phyloP scores from a whole-genome alignment of 2,329 filamentous ascomycete genomes.

The Teratosphaeria nubilosa region DNA sequence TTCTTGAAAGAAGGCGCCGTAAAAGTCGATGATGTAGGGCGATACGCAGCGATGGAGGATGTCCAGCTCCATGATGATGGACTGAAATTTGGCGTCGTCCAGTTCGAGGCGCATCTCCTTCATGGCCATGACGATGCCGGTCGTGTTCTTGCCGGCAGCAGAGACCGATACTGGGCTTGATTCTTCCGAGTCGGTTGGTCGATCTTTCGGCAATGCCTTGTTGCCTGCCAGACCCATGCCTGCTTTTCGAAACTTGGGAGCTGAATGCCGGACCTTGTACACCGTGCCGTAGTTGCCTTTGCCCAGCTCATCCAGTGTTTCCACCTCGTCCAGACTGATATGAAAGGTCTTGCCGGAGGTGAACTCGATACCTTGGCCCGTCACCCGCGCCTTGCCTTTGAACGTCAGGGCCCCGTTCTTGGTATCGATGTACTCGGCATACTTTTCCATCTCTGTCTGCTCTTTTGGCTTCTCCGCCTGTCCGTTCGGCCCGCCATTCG shows the following conservation, averaged over 20 bases:
- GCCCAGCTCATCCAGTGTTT: conserved; percentile 83
- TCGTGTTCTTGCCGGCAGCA: conserved; percentile 34
- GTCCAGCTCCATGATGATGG: conserved; percentile 95
- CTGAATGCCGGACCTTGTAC: conserved; percentile 85
- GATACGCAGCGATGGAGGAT: conserved; percentile 91
- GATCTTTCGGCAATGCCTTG: conserved; percentile 30
- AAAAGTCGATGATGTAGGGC: conserved; percentile 97
- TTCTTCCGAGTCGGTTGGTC: conserved; percentile 22
- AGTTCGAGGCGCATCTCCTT: conserved; percentile 94
- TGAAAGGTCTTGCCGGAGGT: conserved; percentile 79
- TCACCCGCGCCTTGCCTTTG: conserved; percentile 83
- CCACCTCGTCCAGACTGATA: conserved; percentile 92
- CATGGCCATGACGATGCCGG: conserved; percentile 92
- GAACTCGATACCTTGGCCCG: conserved; percentile 84
- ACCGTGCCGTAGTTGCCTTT: conserved; percentile 99
- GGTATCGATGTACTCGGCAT: conserved; percentile 76
- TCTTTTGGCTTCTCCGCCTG: conserved; percentile 16
- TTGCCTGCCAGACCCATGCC: conserved; percentile 53
- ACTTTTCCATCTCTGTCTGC: conserved; percentile 47
- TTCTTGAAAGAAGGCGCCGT: conserved; percentile 97
- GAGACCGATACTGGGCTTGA: not conserved
- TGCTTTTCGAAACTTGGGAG: conserved; percentile 52
- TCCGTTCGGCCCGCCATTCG: conserved; percentile 16
- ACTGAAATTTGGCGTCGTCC: conserved; percentile 91
- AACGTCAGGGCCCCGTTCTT: conserved; percentile 88